Conservation (phyloP, 1,284 basidiomycete species). For the Xerocomus nothofagi region DNA sequence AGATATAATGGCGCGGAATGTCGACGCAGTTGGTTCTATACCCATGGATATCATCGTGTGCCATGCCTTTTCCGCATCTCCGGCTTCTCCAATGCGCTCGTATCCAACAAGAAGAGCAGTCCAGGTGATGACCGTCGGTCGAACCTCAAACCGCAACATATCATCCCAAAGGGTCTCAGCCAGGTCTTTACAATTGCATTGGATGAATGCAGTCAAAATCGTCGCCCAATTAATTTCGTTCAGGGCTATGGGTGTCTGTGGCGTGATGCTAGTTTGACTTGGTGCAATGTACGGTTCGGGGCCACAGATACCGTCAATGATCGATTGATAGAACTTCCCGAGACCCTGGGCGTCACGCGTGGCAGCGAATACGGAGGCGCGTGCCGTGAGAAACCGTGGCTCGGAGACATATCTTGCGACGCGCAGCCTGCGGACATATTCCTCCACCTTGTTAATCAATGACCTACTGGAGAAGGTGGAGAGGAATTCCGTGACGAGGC, state of each 20-base stretch:
- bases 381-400: conserved; percentile 49
- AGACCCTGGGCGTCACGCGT: conserved; percentile 36
- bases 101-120: conserved; percentile 65
- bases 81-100: conserved; percentile 45
- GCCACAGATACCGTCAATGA: conserved; percentile 52
- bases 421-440: conserved; percentile 48
- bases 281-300: conserved; percentile 48
- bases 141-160: conserved; percentile 49
- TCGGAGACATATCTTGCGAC: conserved; percentile 51
- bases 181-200: conserved; percentile 50
- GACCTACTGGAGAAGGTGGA: conserved; percentile 36
- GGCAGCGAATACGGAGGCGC: conserved; percentile 46
- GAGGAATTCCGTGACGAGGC: conserved; percentile 39
- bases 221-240: conserved; percentile 58
- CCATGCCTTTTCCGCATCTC: conserved; percentile 57
- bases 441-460: conserved; percentile 41
- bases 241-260: conserved; percentile 47
- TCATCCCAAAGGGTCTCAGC: conserved; percentile 66
- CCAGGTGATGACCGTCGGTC: conserved; percentile 56
- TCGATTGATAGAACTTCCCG: conserved; percentile 46
- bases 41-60: conserved; percentile 53
- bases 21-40: conserved; percentile 52
- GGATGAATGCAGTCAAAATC: conserved; percentile 62
- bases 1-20: conserved; percentile 63
- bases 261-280: conserved; percentile 35